A percentile compares a stretch with the other conserved stretches of the same genome.
Evolutionary conservation across 805 yeast species (phyloP).

Genomic region (Wickerhamomyces strasburgensis): DNA sequence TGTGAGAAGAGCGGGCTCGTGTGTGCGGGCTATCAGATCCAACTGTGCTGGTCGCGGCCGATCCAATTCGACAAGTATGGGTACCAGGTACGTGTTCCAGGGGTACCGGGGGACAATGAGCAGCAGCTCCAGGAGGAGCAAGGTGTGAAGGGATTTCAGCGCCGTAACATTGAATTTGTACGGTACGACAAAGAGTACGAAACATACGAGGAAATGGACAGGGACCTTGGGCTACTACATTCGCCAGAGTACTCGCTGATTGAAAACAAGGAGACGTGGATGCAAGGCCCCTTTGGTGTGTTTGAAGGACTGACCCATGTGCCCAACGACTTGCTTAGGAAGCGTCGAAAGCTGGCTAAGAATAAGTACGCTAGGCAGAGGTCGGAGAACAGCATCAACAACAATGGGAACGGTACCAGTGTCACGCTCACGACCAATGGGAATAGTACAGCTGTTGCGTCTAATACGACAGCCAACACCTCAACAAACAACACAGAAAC

Average conservation of each 20-base stretch:
- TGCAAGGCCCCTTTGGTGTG: constrained; percentile 80
- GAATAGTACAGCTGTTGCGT: background rate
- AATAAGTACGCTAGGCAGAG: constrained; percentile 18
- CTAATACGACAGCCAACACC: too few relatives aligned
- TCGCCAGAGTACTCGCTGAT: constrained; percentile 39
- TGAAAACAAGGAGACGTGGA: constrained; percentile 41
- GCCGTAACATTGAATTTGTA: constrained; percentile 72
- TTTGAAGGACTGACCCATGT: constrained; percentile 42
- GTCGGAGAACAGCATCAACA: constrained; percentile 1
- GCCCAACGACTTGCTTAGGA: constrained; percentile 19
- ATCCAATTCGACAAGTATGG: constrained; percentile 46
- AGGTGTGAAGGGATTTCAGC: constrained; percentile 48
- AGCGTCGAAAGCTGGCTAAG: constrained; percentile 24
- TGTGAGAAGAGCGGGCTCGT: constrained; percentile 62
- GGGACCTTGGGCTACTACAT: constrained; percentile 54
- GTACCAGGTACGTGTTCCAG: constrained; percentile 25
- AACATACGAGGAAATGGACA: constrained; percentile 81
- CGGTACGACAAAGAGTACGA: constrained; percentile 61
- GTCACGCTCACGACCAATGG: background rate
- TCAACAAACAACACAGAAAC: constrained; percentile 1
- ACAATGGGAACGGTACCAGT: constrained; percentile 3
- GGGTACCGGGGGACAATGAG: constrained; percentile 13
- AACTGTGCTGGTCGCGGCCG: constrained; percentile 68
- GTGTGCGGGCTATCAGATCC: constrained; percentile 83
- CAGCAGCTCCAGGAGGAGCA: too few relatives aligned